phyloP scores from a whole-genome alignment of 306 rosid species.

The Urtica urens region DNA sequence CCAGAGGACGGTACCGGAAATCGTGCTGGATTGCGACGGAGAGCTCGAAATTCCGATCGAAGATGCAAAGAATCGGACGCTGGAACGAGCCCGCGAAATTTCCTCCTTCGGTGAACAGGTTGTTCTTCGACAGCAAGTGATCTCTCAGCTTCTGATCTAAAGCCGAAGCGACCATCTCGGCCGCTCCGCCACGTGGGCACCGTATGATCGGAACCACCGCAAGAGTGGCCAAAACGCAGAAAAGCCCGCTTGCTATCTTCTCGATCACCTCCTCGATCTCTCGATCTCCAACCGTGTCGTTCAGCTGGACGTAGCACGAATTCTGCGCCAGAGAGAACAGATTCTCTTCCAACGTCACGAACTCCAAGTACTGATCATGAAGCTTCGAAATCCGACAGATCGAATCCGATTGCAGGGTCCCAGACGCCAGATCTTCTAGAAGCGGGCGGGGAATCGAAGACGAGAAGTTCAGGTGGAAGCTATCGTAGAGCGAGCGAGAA shows the following conservation, averaged over 20 bases:
- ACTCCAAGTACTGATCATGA: conserved; percentile 93
- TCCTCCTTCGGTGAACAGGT: conserved; percentile 70
- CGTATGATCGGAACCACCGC: conserved; percentile 76
- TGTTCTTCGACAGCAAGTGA: conserved; percentile 78
- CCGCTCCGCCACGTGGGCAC: conserved; percentile 83
- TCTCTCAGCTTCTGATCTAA: conserved; percentile 86
- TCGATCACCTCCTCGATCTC: conserved; percentile 88
- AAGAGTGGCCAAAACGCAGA: conserved; percentile 79
- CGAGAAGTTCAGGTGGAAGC: conserved; percentile 67
- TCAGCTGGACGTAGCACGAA: conserved; percentile 60
- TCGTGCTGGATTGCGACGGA: conserved; percentile 92
- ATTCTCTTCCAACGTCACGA: conserved; percentile 75
- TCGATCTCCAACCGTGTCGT: conserved; percentile 90
- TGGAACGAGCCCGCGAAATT: conserved; percentile 65
- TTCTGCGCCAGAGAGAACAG: conserved; percentile 73
- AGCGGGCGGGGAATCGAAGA: conserved; percentile 82
- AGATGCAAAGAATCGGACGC: conserved; percentile 81
- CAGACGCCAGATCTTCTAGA: conserved; percentile 83
- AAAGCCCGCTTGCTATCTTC: conserved; percentile 61
- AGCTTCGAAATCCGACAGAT: conserved; percentile 60
- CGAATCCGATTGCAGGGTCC: conserved; percentile 64
- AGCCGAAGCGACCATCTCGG: conserved; percentile 89
- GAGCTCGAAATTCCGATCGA: conserved; percentile 81
- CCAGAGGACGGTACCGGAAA: conserved; percentile 80
- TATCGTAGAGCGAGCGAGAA: conserved; percentile 56